phyloP scores from a whole-genome alignment of 768 basidiomycete species.

The Pleurotus tuoliensis region DNA sequence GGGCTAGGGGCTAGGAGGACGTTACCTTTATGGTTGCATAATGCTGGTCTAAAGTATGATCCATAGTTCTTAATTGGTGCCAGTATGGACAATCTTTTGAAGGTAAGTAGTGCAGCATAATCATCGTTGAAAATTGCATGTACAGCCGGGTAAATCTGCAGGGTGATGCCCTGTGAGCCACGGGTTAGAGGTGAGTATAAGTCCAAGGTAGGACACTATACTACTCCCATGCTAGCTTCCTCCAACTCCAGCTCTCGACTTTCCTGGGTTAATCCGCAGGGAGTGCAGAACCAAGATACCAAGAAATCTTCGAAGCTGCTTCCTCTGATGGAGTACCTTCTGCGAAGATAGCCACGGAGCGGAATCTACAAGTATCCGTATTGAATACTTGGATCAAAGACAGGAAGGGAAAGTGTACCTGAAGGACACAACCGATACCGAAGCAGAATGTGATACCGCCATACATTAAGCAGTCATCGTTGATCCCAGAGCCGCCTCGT shows the following conservation, averaged over 20 bases:
- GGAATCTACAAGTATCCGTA: constrained; percentile 17
- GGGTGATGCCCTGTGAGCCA: no score
- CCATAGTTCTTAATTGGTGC: no score
- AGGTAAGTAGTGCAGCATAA: no score
- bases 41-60: no score
- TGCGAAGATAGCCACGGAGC: constrained; percentile 34
- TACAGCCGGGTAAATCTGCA: no score
- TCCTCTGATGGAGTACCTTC: constrained; percentile 45
- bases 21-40: no score
- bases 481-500: constrained; percentile 27
- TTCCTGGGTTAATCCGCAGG: constrained; percentile 49
- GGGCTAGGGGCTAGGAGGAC: no score
- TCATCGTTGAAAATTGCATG: no score
- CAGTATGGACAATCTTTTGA: no score
- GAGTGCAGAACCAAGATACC: constrained; percentile 35
- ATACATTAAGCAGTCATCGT: constrained; percentile 33
- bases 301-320: constrained; percentile 36
- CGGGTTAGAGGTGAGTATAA: no score
- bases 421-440: constrained; percentile 30
- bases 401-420: neutral
- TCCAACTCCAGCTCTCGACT: constrained; percentile 43
- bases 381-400: no score
- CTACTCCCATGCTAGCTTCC: neutral
- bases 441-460: constrained; percentile 22
- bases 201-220: no score